Evolutionary conservation across 495 filamentous ascomycete genomes (phyloP).

Genomic region (Penicillium coffeae): DNA sequence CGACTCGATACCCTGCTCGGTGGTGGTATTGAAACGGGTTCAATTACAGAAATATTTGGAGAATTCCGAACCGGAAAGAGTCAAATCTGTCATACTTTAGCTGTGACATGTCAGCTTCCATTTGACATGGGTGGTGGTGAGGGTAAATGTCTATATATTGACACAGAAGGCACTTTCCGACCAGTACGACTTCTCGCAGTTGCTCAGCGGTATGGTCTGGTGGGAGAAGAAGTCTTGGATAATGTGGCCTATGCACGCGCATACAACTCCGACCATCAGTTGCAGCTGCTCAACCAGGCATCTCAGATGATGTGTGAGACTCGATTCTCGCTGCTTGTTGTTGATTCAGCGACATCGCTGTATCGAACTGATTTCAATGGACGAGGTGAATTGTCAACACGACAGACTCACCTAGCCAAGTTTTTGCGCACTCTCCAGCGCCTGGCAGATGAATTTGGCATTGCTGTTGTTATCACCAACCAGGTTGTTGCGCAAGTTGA

Average conservation of each 20-base stretch:
- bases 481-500: conserved; percentile 98
- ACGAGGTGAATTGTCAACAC: conserved; percentile 82
- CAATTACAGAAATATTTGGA: conserved; percentile 97
- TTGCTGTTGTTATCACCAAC: conserved; percentile 97
- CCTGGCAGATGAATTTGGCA: conserved; percentile 95
- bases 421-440: conserved; percentile 94
- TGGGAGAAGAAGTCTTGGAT: conserved; percentile 94
- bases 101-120: conserved; percentile 93
- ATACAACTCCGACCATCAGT: conserved; percentile 97
- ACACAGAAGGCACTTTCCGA: conserved; percentile 95
- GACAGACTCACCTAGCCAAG: conserved; percentile 93
- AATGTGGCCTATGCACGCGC: conserved; percentile 97
- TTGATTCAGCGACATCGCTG: conserved; percentile 90
- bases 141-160: conserved; percentile 98
- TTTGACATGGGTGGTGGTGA: conserved; percentile 99
- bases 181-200: conserved; percentile 88
- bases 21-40: conserved; percentile 93
- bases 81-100: conserved; percentile 97
- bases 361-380: conserved; percentile 96
- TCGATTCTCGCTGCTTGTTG: conserved; percentile 89
- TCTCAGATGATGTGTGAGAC: conserved; percentile 99
- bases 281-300: conserved; percentile 90
- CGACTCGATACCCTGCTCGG: conserved; percentile 92
- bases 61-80: conserved; percentile 98
- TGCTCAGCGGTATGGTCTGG: conserved; percentile 88